phyloP scores from a whole-genome alignment of 306 rosid genomes.

The Gynostemma pentaphyllum region DNA sequence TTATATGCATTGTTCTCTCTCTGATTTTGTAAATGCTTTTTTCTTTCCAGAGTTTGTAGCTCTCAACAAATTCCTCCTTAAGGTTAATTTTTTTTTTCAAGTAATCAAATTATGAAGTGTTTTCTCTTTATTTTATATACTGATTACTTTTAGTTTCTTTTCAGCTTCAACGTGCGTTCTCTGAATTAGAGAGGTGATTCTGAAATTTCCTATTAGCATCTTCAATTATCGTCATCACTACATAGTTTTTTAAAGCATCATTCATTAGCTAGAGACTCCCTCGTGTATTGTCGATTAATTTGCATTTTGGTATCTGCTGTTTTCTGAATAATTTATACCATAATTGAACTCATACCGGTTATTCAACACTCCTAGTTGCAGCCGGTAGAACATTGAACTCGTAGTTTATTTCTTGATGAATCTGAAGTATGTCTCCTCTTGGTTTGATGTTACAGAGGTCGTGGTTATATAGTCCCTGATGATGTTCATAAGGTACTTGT shows the following conservation, averaged over 20 bases:
- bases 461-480: conserved; percentile 63
- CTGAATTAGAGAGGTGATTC: conserved; percentile 62
- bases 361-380: neutral
- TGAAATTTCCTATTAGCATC: neutral
- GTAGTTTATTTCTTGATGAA: neutral
- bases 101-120: neutral
- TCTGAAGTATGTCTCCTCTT: neutral
- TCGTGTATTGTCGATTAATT: neutral
- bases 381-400: neutral
- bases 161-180: conserved; percentile 85
- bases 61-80: conserved; percentile 74
- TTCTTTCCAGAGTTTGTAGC: conserved; percentile 66
- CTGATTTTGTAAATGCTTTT: conserved; percentile 10
- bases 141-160: conserved; percentile 5
- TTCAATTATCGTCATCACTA: neutral
- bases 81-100: conserved; percentile 33
- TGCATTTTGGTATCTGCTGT: neutral
- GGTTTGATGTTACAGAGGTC: conserved; percentile 47
- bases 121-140: neutral
- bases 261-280: neutral
- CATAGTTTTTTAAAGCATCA: neutral
- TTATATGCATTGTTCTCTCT: neutral
- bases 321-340: neutral
- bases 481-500: conserved; percentile 63
- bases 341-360: neutral